These are phyloP conservation scores for Neurospora africana DNA, from an alignment of 495 filamentous ascomycete genomes.

Conservation along the genomic window DNA sequence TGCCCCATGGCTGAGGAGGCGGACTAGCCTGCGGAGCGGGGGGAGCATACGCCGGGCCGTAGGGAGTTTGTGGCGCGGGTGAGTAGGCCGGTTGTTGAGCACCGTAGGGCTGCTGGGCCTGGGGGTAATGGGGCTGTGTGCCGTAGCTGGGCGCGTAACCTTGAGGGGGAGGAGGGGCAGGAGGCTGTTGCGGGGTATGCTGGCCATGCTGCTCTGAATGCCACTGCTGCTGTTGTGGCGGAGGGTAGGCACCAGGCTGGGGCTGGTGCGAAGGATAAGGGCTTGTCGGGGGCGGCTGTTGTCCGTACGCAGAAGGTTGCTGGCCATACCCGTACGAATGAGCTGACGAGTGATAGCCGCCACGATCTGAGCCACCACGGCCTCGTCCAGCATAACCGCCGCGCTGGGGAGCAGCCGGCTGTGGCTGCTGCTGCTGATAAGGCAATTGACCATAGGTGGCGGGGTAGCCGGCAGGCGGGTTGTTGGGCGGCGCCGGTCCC, in stretches of 20 bases:
- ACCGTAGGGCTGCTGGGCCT: slow-evolving; percentile 12
- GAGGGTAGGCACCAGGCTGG: background rate
- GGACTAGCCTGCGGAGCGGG: slow-evolving; percentile 23
- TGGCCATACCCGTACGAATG: slow-evolving; percentile 16
- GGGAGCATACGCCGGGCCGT: slow-evolving; percentile 24
- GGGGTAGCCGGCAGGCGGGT: slow-evolving; percentile 18
- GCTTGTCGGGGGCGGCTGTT: slow-evolving; percentile 14
- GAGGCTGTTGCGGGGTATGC: slow-evolving; percentile 8
- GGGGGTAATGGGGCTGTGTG: slow-evolving; percentile 34
- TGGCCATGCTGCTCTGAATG: slow-evolving; percentile 18
- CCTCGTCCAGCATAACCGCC: slow-evolving; percentile 24
- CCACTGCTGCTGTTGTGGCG: slow-evolving; percentile 11
- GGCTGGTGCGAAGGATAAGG: slow-evolving; percentile 13
- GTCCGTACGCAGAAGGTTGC: slow-evolving; percentile 15
- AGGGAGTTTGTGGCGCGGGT: slow-evolving; percentile 17
- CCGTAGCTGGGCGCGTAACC: slow-evolving; percentile 44
- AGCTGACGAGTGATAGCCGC: slow-evolving; percentile 20
- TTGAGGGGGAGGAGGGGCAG: slow-evolving; percentile 30
- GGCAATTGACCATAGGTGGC: slow-evolving; percentile 24
- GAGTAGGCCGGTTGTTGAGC: slow-evolving; percentile 19
- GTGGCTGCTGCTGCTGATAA: slow-evolving; percentile 15
- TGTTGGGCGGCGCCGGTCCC: slow-evolving; percentile 26
- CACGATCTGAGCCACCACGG: slow-evolving; percentile 25
- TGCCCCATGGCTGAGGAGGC: slow-evolving; percentile 25
- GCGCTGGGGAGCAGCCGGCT: slow-evolving; percentile 14